Percentiles rank a stretch among this genome's conserved stretches.
Conservation (phyloP, 768 basidiomycete genomes). For the Cubamyces sp. region DNA sequence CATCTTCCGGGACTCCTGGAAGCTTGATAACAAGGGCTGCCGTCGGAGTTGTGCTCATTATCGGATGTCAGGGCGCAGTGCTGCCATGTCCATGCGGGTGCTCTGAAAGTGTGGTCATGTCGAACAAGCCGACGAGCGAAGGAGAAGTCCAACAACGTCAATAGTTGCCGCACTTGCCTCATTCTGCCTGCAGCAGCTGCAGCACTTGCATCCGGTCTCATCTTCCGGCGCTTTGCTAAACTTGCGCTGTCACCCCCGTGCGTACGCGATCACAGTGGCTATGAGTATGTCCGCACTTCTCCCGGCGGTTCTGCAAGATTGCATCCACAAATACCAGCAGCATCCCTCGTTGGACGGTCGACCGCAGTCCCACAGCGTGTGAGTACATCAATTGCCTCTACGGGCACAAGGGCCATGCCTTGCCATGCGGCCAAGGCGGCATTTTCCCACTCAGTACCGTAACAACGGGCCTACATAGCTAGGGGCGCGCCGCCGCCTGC, state of each 20-base stretch:
- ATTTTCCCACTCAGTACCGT: no score
- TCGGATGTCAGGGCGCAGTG: no score
- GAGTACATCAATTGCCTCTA: background rate
- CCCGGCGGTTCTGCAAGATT: background rate
- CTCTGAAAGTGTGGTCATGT: no score
- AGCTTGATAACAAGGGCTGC: background rate
- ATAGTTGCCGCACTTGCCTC: background rate
- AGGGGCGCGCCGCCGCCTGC: background rate
- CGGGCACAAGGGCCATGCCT: no score
- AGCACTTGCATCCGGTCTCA: no score
- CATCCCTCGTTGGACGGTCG: no score
- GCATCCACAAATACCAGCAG: slow-evolving; percentile 1
- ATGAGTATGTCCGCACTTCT: slow-evolving; percentile 1
- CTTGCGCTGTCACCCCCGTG: background rate
- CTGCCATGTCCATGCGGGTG: no score
- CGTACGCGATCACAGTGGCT: background rate
- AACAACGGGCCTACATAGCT: background rate
- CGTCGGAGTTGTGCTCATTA: background rate
- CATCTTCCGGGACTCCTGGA: slow-evolving; percentile 24
- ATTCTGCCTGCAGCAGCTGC: background rate
- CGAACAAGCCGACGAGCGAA: no score
- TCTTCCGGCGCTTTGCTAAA: no score
- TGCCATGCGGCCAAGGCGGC: no score
- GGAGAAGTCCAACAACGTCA: background rate
- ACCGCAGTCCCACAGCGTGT: background rate